phyloP scores from a whole-genome alignment of 2,329 filamentous ascomycete species.

The Pestalotiopsis sp. region DNA sequence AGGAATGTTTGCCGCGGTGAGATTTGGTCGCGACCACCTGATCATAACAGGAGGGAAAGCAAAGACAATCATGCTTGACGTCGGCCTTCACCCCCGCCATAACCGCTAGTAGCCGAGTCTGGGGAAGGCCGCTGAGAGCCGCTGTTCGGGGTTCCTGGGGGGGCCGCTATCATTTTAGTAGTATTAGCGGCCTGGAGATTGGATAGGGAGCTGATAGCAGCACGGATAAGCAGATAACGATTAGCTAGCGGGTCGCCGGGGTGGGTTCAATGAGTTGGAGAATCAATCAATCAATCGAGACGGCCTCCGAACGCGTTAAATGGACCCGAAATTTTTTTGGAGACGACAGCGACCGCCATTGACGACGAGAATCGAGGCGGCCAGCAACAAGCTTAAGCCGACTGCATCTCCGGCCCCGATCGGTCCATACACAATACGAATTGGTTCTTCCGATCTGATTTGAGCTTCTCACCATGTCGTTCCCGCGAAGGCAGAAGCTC shows the following conservation, averaged over 20 bases:
- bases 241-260: background rate
- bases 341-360: background rate
- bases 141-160: slow-evolving; percentile 2
- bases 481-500: slow-evolving; percentile 35
- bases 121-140: slow-evolving; percentile 19
- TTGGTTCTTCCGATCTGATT: background rate
- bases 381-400: background rate
- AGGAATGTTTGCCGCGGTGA: slow-evolving; percentile 26
- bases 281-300: background rate
- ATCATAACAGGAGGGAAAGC: slow-evolving; percentile 6
- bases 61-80: background rate
- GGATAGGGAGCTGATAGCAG: background rate
- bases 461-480: slow-evolving; percentile 18
- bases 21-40: slow-evolving; percentile 19
- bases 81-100: slow-evolving; percentile 11
- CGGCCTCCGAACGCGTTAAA: background rate
- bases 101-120: slow-evolving; percentile 21
- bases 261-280: background rate
- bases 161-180: background rate
- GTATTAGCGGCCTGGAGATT: background rate
- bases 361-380: background rate
- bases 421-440: background rate
- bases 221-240: background rate
- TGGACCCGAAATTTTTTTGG: background rate
- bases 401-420: background rate